A percentile compares a stretch with the other conserved stretches of the same genome.
These are phyloP conservation scores for Entelexis paramagnoliae DNA, from an alignment of 1,139 yeast species.

Conservation along the genomic window DNA sequence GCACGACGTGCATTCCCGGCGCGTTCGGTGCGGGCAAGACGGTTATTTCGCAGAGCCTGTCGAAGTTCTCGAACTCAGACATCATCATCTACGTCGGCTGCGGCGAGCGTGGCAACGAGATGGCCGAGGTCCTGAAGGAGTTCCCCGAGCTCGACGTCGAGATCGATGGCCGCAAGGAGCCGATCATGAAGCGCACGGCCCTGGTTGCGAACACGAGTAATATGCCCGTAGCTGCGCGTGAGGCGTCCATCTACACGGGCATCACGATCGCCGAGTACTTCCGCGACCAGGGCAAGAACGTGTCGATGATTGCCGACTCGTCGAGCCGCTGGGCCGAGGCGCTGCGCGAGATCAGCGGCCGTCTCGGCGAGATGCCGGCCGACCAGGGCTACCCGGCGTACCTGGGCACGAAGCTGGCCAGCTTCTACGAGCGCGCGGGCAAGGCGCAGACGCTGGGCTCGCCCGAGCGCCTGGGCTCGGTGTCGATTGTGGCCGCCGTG, in stretches of 20 bases:
- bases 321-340: constrained; percentile 99
- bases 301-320: constrained; percentile 98
- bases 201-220: constrained; percentile 97
- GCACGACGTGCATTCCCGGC: constrained; percentile 99
- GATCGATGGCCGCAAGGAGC: constrained; percentile 85
- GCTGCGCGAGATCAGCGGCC: constrained; percentile 97
- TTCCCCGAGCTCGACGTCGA: constrained; percentile 96
- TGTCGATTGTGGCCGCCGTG: constrained; percentile 98
- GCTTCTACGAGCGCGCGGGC: constrained; percentile 99
- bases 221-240: constrained; percentile 99
- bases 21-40: constrained; percentile 99
- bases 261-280: constrained; percentile 96
- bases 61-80: constrained; percentile 95
- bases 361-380: constrained; percentile 99
- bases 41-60: constrained; percentile 92
- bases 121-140: constrained; percentile 99
- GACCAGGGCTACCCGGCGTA: constrained; percentile 99
- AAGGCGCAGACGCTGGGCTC: constrained; percentile 91
- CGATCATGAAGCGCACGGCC: constrained; percentile 98
- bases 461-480: constrained; percentile 93
- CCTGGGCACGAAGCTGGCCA: constrained; percentile 95
- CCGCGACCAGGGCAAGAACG: constrained; percentile 99
- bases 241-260: constrained; percentile 98
- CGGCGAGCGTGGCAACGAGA: constrained; percentile 95
- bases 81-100: constrained; percentile 86